Evolutionary conservation across 129 eudicot genomes (phyloP).

Genomic region (Centrapalus pauciflorus): DNA sequence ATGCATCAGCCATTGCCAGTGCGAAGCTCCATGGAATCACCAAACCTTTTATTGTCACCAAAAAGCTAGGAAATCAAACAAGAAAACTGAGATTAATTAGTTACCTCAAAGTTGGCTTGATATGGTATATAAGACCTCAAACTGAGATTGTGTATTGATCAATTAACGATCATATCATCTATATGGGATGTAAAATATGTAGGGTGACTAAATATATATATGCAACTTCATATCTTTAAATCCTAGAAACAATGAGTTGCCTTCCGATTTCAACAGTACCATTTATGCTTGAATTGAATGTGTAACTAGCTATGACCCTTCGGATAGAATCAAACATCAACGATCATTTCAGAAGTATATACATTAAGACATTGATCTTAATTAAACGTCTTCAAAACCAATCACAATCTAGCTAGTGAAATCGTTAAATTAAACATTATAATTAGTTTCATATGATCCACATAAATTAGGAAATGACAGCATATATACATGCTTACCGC

Average conservation of each 20-base stretch:
- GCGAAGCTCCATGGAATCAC: constrained; percentile 88
- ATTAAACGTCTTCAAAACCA: not conserved
- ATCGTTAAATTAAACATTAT: no score
- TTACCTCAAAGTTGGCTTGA: not conserved
- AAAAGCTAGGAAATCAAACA: constrained; percentile 70
- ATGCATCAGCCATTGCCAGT: constrained; percentile 61
- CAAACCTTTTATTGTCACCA: constrained; percentile 82
- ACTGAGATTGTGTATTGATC: no score
- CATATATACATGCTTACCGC: not conserved
- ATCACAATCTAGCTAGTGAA: not conserved
- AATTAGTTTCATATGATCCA: not conserved
- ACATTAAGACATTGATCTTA: not conserved
- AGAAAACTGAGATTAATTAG: not conserved
- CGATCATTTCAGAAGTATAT: not conserved
- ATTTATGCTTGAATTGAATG: not conserved
- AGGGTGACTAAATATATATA: not conserved
- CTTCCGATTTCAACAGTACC: no score
- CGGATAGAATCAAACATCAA: not conserved
- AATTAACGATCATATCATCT: not conserved
- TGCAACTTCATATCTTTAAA: not conserved
- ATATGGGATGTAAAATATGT: not conserved
- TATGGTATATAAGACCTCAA: no score
- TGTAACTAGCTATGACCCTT: not conserved
- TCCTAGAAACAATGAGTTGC: not conserved
- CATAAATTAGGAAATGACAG: no score